These are phyloP conservation scores for Xylaria castorea DNA, from an alignment of 495 filamentous ascomycete genomes.

Conservation along the genomic window DNA sequence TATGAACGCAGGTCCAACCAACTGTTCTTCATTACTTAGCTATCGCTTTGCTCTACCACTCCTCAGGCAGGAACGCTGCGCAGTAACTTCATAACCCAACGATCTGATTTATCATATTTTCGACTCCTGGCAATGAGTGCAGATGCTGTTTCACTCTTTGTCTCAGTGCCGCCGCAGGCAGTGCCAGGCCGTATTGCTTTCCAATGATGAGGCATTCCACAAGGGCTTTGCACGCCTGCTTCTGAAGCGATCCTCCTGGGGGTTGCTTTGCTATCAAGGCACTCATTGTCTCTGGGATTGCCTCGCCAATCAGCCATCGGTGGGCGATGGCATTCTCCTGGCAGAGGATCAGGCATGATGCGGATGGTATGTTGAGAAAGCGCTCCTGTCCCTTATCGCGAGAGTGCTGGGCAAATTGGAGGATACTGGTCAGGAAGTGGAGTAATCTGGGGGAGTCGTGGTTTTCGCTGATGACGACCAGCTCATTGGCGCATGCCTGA, in stretches of 20 bases:
- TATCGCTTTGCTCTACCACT: neutral
- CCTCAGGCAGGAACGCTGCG: neutral
- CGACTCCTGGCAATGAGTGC: neutral
- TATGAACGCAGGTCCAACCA: neutral
- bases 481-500: slow-evolving; percentile 41
- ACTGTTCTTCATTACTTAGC: too few species aligned
- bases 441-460: neutral
- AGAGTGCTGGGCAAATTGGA: neutral
- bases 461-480: slow-evolving; percentile 32
- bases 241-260: neutral
- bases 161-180: slow-evolving; percentile 7
- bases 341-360: neutral
- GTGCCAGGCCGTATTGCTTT: slow-evolving; percentile 38
- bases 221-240: neutral
- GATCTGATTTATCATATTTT: slow-evolving; percentile 28
- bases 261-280: slow-evolving; percentile 2
- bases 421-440: neutral
- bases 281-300: neutral
- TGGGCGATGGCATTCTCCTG: neutral
- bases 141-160: slow-evolving; percentile 36
- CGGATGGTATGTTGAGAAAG: slow-evolving; percentile 9
- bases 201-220: slow-evolving; percentile 33
- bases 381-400: neutral
- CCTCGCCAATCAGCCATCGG: slow-evolving; percentile 8
- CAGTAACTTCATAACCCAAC: slow-evolving; percentile 28